Percentiles rank a stretch among this genome's conserved stretches.
Conservation (phyloP, 345 rosid genomes). For the Clarkia xantiana region DNA sequence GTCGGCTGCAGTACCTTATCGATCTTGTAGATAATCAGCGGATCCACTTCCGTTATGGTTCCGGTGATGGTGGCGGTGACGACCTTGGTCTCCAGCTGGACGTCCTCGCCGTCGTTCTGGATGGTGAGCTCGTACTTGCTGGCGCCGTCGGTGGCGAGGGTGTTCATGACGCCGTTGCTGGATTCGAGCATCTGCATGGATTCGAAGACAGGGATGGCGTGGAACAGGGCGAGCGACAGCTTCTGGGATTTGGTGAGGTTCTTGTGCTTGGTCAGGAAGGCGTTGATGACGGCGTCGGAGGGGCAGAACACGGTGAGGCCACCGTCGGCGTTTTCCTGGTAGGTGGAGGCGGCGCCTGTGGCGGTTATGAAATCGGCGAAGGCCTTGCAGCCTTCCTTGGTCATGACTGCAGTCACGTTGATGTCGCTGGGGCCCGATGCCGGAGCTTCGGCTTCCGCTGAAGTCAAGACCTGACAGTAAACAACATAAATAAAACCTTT, state of each 20-base stretch:
- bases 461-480: conserved; percentile 29
- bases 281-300: conserved; percentile 37
- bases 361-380: conserved; percentile 53
- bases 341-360: conserved; percentile 48
- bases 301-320: conserved; percentile 92
- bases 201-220: conserved; percentile 63
- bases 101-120: conserved; percentile 59
- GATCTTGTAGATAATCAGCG: conserved; percentile 57
- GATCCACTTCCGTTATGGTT: conserved; percentile 63
- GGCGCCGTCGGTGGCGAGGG: conserved; percentile 80
- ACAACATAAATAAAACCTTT: not conserved
- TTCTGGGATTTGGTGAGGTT: conserved; percentile 55
- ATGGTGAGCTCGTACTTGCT: conserved; percentile 64
- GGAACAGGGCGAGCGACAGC: conserved; percentile 48
- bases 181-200: conserved; percentile 57
- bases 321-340: conserved; percentile 56
- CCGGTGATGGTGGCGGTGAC: conserved; percentile 46
- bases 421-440: conserved; percentile 50
- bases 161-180: conserved; percentile 65
- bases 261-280: conserved; percentile 61
- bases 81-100: conserved; percentile 53
- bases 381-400: conserved; percentile 71
- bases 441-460: conserved; percentile 81
- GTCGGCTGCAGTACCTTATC: conserved; percentile 58
- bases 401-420: conserved; percentile 47